Evolutionary conservation across 371 early-diverging fungal genomes (phyloP), one percentile per base, ranked within the genome.

Genomic region (Dichotomocladium elegans): DNA sequence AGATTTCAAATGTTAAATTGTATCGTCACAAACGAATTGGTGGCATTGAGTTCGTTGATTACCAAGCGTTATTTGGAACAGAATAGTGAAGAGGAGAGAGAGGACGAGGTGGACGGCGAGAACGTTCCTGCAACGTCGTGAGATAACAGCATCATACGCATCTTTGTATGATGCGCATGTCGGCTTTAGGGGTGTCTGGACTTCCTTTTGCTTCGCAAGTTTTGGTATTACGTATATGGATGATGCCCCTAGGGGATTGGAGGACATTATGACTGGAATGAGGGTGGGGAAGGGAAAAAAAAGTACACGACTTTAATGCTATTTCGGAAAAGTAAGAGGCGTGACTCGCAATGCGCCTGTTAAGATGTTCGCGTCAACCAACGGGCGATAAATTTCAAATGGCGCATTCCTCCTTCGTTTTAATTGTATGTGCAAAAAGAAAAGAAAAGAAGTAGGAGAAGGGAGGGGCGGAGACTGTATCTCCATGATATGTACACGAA

Each of bases 91-190:
- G 33, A 56, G 19, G 9, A 42, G 22, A 15, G 56, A 40, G 15
- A 56, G 41, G 42, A 22, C 48, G 46, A 17, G 35, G 4, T 42
- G 24, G 10, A 46, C 26, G 31, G 34, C 43, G 41, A 46, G 33
- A 14, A 43, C 34, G 30, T 41, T 28, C 19, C 41, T 14, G 15
- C 14, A 17, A 11, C 49, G 56, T 49, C 56, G 48, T 9, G 3
- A 4, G n/a, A 17, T 28, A 21, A 34, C 9, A 15, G 29, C 33
- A 4, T 28, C 21, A 26, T 47, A 43, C 10, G 56, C 56, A 19
- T 56, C 49, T 42, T 56, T 56, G 17, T 42, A 56, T 8, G 56
- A 56, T 11, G 31, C 34, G 33, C 56, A 56, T 30, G 49, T 47
- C 19, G 56, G 56, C 24, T 29, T 21, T 42, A 21, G 21, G 3